phyloP scores from a whole-genome alignment of 2,329 filamentous ascomycete species.

The Colletotrichum sp. region DNA sequence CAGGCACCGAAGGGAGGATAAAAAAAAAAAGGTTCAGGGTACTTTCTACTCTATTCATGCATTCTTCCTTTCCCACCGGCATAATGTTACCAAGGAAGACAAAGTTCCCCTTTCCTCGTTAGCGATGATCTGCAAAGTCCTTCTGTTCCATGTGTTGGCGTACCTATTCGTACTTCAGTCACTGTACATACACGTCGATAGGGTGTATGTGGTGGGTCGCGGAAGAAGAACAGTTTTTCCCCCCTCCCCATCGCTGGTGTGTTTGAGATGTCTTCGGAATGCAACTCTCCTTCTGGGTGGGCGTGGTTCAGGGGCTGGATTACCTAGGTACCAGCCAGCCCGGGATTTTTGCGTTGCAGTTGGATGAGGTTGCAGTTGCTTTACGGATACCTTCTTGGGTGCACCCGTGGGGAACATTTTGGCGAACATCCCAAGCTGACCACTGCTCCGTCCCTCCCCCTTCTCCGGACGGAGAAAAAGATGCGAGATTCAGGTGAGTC shows the following conservation, averaged over 20 bases:
- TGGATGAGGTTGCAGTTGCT: background rate
- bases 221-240: background rate
- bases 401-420: slow-evolving; percentile 11
- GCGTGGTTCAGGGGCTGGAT: background rate
- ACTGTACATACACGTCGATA: background rate
- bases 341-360: background rate
- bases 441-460: background rate
- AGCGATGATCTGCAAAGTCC: background rate
- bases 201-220: background rate
- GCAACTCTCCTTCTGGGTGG: background rate
- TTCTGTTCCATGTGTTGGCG: background rate
- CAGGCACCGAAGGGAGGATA: background rate
- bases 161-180: background rate
- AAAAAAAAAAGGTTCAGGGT: background rate
- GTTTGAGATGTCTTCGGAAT: background rate
- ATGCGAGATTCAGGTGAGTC: slow-evolving; percentile 22
- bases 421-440: background rate
- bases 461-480: background rate
- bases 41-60: background rate
- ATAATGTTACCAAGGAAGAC: background rate
- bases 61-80: background rate
- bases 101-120: background rate
- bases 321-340: background rate
- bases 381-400: background rate
- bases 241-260: background rate